Base-by-base conservation (phyloP, 78 protist genomes). In the Dictyostelium intermedium region DNA sequence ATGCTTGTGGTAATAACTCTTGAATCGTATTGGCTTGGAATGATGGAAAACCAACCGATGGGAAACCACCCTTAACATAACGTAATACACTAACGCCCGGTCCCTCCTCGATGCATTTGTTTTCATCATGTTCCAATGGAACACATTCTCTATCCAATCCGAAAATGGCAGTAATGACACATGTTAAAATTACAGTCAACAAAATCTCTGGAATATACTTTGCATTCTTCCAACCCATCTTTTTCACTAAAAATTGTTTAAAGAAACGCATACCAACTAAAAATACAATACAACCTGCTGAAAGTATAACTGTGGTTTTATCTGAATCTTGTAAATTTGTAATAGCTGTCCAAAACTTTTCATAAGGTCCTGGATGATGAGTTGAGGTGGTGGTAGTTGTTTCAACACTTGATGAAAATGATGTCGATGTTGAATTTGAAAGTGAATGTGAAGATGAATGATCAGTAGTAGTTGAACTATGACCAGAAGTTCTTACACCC, bases 161-260 rank as follows among this genome's bases (percentile, higher is more conserved):
- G 14, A 69, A 77, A 7, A 78, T 9, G 1, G 23, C 20, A 20
- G 93, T 84, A 77, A 82, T 50, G 1, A 92, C 35, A 34, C 82
- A 84, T 1, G 87, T 56, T 1, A 76, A 14, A 39, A 86, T 72
- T 6, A 92, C 96, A 0, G 79, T 35, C 10, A 92, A 37, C 79
- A 92, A 41, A 66, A 92, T 92, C 32, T 92, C 96, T 10, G 96
- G 96, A 14, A 92, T 82, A 74, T 81, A 85, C 37, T 86, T 80
- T 14, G 92, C 87, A 69, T 92, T 81, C 83, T 84, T 92, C 61
- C 63, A 81, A 20, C 91, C 87, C 35, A 47, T 25, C 72, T 78
- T 69, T 14, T 34, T 84, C 1, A 25, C 83, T 3, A 82, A 16
- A 32, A 39, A 7, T 30, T 47, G 80, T 82, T 92, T 92, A 7